Evolutionary conservation across 441 rosid species (phyloP).

Genomic region (Pelargonium citronellum): DNA sequence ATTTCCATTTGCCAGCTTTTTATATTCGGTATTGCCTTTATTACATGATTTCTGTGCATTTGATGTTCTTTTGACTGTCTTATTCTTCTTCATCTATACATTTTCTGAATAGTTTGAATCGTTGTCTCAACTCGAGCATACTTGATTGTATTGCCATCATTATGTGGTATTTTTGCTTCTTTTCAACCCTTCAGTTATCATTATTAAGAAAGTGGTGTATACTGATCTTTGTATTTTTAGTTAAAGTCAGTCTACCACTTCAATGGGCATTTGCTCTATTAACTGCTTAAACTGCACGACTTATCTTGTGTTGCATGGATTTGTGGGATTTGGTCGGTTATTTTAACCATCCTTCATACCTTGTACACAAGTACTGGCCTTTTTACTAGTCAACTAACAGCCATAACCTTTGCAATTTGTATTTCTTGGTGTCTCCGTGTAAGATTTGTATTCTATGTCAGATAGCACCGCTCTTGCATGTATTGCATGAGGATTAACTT

Average conservation of each 20-base stretch:
- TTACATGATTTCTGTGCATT: slow-evolving; percentile 11
- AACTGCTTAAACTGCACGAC: not conserved
- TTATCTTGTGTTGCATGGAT: not conserved
- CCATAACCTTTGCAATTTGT: not conserved
- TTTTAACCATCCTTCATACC: not conserved
- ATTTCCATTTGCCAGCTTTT: slow-evolving; percentile 84
- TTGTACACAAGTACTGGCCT: not conserved
- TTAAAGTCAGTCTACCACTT: slow-evolving; percentile 1
- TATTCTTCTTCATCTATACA: slow-evolving; percentile 2
- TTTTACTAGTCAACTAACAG: not conserved
- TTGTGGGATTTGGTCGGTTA: no score
- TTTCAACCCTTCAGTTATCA: not conserved
- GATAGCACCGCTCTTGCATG: not conserved
- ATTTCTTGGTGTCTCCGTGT: slow-evolving; percentile 4
- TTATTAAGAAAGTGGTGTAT: not conserved
- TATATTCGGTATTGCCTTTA: slow-evolving; percentile 54
- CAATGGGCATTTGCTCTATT: not conserved
- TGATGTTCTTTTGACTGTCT: slow-evolving; percentile 3
- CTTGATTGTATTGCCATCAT: not conserved
- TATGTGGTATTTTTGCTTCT: not conserved
- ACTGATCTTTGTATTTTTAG: not conserved
- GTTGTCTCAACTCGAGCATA: not conserved
- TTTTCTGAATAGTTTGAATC: not conserved
- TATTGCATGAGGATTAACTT: not conserved
- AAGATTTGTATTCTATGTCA: not conserved